phyloP scores from a whole-genome alignment of 306 rosid genomes.

The Trichosanthes cucumerina region DNA sequence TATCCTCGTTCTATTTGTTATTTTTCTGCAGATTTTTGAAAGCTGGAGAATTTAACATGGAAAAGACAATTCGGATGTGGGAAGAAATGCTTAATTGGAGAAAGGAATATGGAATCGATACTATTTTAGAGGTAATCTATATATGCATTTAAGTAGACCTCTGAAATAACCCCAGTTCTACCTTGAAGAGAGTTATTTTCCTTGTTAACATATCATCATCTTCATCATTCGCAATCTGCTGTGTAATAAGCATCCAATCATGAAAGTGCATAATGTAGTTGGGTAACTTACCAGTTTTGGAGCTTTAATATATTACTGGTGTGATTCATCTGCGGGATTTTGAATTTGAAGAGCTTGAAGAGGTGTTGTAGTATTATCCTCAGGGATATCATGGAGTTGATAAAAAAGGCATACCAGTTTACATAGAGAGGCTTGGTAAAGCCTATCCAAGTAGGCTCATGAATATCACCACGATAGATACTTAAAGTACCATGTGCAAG shows the following conservation, averaged over 20 bases:
- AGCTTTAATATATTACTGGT: slow-evolving; percentile 18
- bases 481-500: slow-evolving; percentile 88
- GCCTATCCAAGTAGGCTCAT: slow-evolving; percentile 87
- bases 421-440: slow-evolving; percentile 90
- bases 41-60: slow-evolving; percentile 72
- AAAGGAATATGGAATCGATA: slow-evolving; percentile 69
- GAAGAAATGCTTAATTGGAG: slow-evolving; percentile 90
- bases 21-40: slow-evolving; percentile 54
- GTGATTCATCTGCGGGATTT: slow-evolving; percentile 52
- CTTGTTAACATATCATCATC: neutral
- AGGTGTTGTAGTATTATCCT: slow-evolving; percentile 86
- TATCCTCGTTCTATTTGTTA: neutral
- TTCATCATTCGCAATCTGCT: neutral
- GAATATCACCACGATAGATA: slow-evolving; percentile 74
- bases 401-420: slow-evolving; percentile 91
- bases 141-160: neutral
- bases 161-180: neutral
- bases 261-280: neutral
- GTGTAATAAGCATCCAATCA: neutral
- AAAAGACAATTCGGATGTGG: slow-evolving; percentile 79
- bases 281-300: neutral
- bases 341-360: slow-evolving; percentile 84
- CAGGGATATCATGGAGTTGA: slow-evolving; percentile 98
- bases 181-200: neutral
- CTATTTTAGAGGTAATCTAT: slow-evolving; percentile 66